phyloP scores from a whole-genome alignment of 2,329 filamentous ascomycete genomes.

The Fusarium siculi region DNA sequence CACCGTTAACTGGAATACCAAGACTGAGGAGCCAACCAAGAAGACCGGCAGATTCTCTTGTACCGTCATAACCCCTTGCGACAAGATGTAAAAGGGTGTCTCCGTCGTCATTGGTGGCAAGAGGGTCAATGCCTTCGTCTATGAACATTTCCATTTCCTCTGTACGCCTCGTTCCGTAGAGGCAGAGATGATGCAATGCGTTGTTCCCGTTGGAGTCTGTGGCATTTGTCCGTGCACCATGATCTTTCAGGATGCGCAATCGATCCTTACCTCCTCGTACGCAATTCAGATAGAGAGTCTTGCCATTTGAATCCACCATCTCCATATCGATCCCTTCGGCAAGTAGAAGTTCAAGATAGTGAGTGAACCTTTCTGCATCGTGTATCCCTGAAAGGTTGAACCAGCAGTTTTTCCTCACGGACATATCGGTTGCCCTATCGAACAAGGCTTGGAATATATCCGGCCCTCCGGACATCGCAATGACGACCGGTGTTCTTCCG shows the following conservation, averaged over 20 bases:
- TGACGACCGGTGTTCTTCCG: neutral
- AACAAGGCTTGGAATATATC: constrained; percentile 18
- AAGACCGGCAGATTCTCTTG: neutral
- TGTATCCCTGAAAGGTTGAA: neutral
- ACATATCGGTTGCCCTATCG: neutral
- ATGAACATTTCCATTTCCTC: neutral
- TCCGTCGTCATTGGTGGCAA: constrained; percentile 20
- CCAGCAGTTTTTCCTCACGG: constrained; percentile 12
- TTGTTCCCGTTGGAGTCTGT: constrained; percentile 26
- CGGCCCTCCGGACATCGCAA: neutral
- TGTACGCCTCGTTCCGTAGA: fast-evolving
- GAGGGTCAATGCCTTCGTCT: constrained; percentile 17
- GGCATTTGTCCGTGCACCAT: constrained; percentile 12
- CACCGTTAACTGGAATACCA: constrained; percentile 26
- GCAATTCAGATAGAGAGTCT: constrained; percentile 26
- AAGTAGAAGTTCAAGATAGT: constrained; percentile 16
- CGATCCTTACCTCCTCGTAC: neutral
- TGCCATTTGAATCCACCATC: neutral
- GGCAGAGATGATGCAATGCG: constrained; percentile 8
- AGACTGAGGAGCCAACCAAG: constrained; percentile 26
- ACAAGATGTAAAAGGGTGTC: constrained; percentile 28
- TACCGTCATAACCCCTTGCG: neutral
- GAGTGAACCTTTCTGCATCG: neutral
- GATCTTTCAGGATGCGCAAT: neutral
- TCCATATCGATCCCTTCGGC: constrained; percentile 27